Evolutionary conservation across 2,329 filamentous ascomycete species (phyloP).

Genomic region (Fusarium clavum): DNA sequence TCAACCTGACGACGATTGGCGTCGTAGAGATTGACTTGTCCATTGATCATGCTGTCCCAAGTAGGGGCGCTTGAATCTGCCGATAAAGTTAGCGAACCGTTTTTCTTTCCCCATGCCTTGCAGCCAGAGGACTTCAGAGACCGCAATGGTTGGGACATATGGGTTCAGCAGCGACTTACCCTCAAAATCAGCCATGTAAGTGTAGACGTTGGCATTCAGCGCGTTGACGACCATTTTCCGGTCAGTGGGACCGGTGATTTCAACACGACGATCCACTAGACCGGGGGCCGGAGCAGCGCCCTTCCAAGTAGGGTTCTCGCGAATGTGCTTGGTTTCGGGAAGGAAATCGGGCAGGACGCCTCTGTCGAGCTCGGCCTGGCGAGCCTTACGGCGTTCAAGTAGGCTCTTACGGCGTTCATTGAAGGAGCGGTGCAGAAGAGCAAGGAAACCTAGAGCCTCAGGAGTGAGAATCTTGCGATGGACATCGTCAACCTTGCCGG

Average conservation of each 20-base stretch:
- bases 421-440: conserved; percentile 94
- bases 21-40: conserved; percentile 97
- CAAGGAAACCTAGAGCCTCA: conserved; percentile 89
- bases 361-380: conserved; percentile 93
- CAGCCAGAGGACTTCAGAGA: not conserved
- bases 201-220: conserved; percentile 95
- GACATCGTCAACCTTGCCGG: conserved; percentile 80
- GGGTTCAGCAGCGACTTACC: conserved; percentile 65
- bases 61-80: conserved; percentile 93
- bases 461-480: conserved; percentile 93
- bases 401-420: conserved; percentile 88
- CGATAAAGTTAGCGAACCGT: conserved; percentile 19
- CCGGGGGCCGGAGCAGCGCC: conserved; percentile 92
- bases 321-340: conserved; percentile 93
- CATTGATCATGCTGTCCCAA: conserved; percentile 99
- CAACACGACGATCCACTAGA: conserved; percentile 90
- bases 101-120: not conserved
- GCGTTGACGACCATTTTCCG: conserved; percentile 99
- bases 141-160: not conserved
- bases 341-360: conserved; percentile 93
- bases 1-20: conserved; percentile 93
- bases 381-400: conserved; percentile 84
- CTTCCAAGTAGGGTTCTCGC: conserved; percentile 93
- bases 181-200: conserved; percentile 99
- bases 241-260: conserved; percentile 97